Evolutionary conservation across 768 basidiomycete genomes (phyloP), one percentile per base, ranked within the genome.

Genomic region (Boletus bicolor): DNA sequence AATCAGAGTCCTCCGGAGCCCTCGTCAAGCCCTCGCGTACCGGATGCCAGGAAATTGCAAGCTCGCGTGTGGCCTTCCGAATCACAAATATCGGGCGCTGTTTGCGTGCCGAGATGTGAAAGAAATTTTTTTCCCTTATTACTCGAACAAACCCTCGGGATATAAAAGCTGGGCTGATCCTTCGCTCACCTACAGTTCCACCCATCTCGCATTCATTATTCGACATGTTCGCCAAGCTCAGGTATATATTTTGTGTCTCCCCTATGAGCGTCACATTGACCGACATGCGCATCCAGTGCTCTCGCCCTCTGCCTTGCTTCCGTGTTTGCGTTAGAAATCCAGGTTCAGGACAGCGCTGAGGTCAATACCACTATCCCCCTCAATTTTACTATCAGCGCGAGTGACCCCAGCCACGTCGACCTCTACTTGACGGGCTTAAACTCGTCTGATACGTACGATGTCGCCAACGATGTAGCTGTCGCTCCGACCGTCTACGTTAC

Each of bases 401-500:
- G 26, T 7, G 43, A 52, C 11, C 51, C 43, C 10, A 4, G 11
- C 49, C 2, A 3, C 2, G 26, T 49, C 1, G 26, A 49, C 37
- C 7, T 49, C 37, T 0, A 7, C 12, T n/a, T 44, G 43, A 0
- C 6, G 24, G 15, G 8, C 12, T 2, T 0, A 8, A 9, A 1
- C 3, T 8, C 15, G 7, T 2, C 2, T 44, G 43, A 44, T 15
- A 15, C 7, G 15, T 44, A 44, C 26, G 14, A 6, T 14, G 2
- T 26, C 5, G 3, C 5, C 26, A 1, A 11, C 5, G 3, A 12
- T 3, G n/a, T 4, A 2, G 1, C 15, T 3, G 9, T 30, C 10
- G 1, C 2, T 44, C 0, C 15, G 4, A 17, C 8, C 11, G 1
- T 17, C 43, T 2, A 8, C 28, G 1, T n/a, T 2, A 0, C 0